Conservation (phyloP, 1,139 yeast genomes). For the Magnusiomyces sp. region DNA sequence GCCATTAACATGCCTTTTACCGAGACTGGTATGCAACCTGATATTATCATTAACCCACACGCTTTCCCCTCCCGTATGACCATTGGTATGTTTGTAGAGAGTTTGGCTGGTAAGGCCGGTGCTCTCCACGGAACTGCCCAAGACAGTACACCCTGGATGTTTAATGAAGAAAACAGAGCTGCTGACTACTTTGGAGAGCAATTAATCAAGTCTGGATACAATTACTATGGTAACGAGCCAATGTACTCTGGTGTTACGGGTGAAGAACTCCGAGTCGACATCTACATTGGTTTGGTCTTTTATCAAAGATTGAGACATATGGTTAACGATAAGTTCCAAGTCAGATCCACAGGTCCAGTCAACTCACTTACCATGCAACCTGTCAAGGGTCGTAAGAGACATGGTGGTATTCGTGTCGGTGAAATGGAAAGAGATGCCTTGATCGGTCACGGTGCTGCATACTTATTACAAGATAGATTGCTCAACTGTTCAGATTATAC, state of each 20-base stretch:
- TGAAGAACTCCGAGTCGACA: slow-evolving; percentile 91
- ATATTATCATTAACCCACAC: slow-evolving; percentile 96
- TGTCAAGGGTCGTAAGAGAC: slow-evolving; percentile 97
- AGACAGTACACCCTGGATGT: slow-evolving; percentile 95
- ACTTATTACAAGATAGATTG: slow-evolving; percentile 86
- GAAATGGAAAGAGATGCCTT: slow-evolving; percentile 99
- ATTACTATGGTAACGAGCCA: slow-evolving; percentile 97
- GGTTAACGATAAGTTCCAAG: slow-evolving; percentile 99
- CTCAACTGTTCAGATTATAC: slow-evolving; percentile 95
- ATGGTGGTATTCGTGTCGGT: slow-evolving; percentile 99
- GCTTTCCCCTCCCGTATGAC: slow-evolving; percentile 99
- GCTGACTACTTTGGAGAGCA: slow-evolving; percentile 98
- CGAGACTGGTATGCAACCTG: slow-evolving; percentile 85
- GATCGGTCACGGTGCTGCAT: slow-evolving; percentile 98
- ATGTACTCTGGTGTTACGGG: slow-evolving; percentile 99
- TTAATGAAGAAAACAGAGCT: slow-evolving; percentile 86
- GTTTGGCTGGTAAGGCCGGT: slow-evolving; percentile 96
- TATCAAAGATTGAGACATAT: slow-evolving; percentile 98
- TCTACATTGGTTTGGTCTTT: slow-evolving; percentile 92
- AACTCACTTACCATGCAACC: slow-evolving; percentile 98
- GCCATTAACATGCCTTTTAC: slow-evolving; percentile 96
- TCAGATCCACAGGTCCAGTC: slow-evolving; percentile 97
- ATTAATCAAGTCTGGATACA: slow-evolving; percentile 77
- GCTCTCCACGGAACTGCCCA: slow-evolving; percentile 97
- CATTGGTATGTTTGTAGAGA: slow-evolving; percentile 98